Base-by-base conservation (phyloP, 805 yeast species). In the Hanseniaspora thailandica region DNA sequence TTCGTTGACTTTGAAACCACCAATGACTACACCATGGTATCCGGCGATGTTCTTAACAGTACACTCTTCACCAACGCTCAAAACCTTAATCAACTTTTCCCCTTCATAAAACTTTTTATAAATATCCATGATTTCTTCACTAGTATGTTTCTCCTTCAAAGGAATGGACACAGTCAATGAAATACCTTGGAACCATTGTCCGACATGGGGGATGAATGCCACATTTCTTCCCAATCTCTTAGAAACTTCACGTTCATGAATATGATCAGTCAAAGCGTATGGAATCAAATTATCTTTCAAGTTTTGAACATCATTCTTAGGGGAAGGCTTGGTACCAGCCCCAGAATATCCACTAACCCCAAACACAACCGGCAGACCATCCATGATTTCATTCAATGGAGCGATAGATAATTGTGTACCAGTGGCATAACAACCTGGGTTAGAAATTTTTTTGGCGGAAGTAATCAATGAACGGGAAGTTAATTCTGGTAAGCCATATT, bases 351-450 rank as follows among this genome's bases (percentile, higher is more conserved):
- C 99, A 47, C 96, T 86, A 33, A 93, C 93, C 64, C 98, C 98
- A 66, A 93, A 93, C 12, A 90, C 75, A 3, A 87, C 73, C 49
- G 99, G 97, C 28, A 76, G 72, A 34, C 93, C 93, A 13, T 72
- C 69, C 39, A 81, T 73, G 62, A 77, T 77, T 47, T 81, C 78
- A n/a, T 76, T 69, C 61, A 93, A 72, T 34, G 98, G 99, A 46
- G 90, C 81, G 65, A 93, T 82, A 13, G 95, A 89, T 25, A 88
- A 70, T 73, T 93, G 97, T 13, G 97, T 93, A 55, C 94, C 97
- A 45, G 99, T 93, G n/a, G 98, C 97, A 66, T 89, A 93, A 74
- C 99, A 93, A 46, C 98, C 99, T 2, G 99, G 99, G 71, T 93
- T 93, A 5, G 97, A 82, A 57, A 93, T 85, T 66, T 84, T 86